Evolutionary conservation across 169 alveolate species (phyloP).

Genomic region (Eimeria acervulina): DNA sequence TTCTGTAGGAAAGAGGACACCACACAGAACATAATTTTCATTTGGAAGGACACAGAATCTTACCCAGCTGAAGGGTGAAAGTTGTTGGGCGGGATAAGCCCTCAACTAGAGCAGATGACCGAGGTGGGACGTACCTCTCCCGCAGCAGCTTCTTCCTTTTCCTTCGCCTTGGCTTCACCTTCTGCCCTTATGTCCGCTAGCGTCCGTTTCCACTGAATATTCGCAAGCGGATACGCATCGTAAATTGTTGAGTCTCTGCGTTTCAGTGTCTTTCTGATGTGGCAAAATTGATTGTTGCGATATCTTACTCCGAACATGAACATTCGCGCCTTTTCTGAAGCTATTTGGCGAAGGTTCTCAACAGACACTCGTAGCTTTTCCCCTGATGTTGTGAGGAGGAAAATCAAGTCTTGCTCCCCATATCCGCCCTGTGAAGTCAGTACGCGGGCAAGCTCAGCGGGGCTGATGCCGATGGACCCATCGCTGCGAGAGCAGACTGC

Average conservation of each 20-base stretch:
- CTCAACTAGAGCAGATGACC: neutral
- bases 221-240: neutral
- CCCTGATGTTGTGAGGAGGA: conserved; percentile 38
- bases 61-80: neutral
- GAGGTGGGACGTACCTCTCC: conserved; percentile 52
- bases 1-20: conserved; percentile 39
- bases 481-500: conserved; percentile 54
- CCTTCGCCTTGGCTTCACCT: conserved; percentile 22
- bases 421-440: conserved; percentile 49
- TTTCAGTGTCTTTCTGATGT: neutral
- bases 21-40: neutral
- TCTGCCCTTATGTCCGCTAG: conserved; percentile 13
- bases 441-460: conserved; percentile 60
- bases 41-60: neutral
- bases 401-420: conserved; percentile 33
- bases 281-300: neutral
- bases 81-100: neutral
- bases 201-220: conserved; percentile 65
- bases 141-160: conserved; percentile 8
- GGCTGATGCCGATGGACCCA: conserved; percentile 55
- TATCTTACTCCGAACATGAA: conserved; percentile 58
- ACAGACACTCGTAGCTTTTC: conserved; percentile 46
- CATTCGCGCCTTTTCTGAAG: conserved; percentile 42
- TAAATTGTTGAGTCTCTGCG: neutral
- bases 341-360: conserved; percentile 51